A percentile compares a stretch with the other conserved stretches of the same genome.
These are phyloP conservation scores for Neofusicoccum umdonicola DNA, from an alignment of 2,329 filamentous ascomycete genomes.

Conservation along the genomic window DNA sequence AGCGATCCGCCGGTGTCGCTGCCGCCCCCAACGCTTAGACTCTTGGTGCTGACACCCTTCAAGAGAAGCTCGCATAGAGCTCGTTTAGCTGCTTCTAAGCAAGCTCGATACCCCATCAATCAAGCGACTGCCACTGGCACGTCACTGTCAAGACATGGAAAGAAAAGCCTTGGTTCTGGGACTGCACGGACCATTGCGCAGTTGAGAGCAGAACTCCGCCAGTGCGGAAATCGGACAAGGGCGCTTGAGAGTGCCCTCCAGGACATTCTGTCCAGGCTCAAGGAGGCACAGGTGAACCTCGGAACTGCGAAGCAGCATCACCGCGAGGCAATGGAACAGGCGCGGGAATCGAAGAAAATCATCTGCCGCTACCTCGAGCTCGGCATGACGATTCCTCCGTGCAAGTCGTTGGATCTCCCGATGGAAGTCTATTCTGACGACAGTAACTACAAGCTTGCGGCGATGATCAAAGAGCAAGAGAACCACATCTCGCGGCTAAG, in stretches of 20 bases:
- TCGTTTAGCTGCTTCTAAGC: too few relatives aligned
- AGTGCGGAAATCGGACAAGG: background rate
- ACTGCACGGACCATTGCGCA: too few relatives aligned
- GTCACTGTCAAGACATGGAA: too few relatives aligned
- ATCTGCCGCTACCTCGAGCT: conserved; percentile 6
- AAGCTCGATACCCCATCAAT: too few relatives aligned
- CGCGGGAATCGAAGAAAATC: background rate
- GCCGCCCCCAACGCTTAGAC: too few relatives aligned
- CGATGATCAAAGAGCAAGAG: background rate
- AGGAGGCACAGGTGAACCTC: background rate
- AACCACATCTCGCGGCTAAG: background rate
- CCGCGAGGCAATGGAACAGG: background rate
- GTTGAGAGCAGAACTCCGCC: background rate
- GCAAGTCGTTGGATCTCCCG: background rate
- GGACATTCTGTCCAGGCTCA: background rate
- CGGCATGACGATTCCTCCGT: background rate
- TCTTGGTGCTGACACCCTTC: too few relatives aligned
- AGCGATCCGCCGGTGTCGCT: too few relatives aligned
- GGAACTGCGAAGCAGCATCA: background rate
- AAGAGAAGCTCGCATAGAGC: too few relatives aligned
- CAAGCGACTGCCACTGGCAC: too few relatives aligned
- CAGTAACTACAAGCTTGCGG: background rate
- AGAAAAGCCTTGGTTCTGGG: too few relatives aligned
- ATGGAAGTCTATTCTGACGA: background rate
- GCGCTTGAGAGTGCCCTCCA: background rate